Conservation (phyloP, 2,329 filamentous ascomycete species). For the Sclerotiophoma versabilis region DNA sequence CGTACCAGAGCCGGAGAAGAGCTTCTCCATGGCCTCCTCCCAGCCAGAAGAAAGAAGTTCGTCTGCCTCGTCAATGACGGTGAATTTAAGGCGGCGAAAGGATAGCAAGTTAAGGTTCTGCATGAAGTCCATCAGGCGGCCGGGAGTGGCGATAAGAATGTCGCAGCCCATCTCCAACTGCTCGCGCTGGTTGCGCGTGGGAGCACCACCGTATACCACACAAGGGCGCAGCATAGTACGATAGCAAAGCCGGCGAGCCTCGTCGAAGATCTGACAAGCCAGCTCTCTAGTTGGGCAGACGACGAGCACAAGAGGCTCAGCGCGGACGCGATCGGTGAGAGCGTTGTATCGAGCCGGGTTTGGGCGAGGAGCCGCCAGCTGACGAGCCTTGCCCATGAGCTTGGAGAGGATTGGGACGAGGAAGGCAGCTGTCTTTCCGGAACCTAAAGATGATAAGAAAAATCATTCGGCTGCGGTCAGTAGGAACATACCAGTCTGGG, state of each 20-base stretch:
- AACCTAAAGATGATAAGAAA: constrained; percentile 65
- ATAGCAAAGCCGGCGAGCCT: constrained; percentile 91
- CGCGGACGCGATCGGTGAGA: constrained; percentile 63
- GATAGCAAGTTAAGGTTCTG: constrained; percentile 71
- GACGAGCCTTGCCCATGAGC: constrained; percentile 95
- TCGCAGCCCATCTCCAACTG: constrained; percentile 87
- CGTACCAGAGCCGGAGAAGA: constrained; percentile 83
- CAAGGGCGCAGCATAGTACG: constrained; percentile 92
- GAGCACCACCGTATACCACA: constrained; percentile 86
- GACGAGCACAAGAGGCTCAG: constrained; percentile 87
- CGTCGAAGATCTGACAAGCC: constrained; percentile 93
- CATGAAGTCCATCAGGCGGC: constrained; percentile 86
- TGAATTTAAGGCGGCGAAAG: constrained; percentile 72
- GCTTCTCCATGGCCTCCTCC: constrained; percentile 75
- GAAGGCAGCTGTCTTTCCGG: constrained; percentile 94
- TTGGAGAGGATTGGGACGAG: constrained; percentile 87
- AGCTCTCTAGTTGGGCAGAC: constrained; percentile 89
- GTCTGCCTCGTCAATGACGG: constrained; percentile 83
- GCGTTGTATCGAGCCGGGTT: constrained; percentile 65
- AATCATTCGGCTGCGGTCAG: not conserved
- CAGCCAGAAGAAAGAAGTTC: constrained; percentile 86
- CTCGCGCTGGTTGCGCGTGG: constrained; percentile 70
- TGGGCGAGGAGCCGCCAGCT: constrained; percentile 79
- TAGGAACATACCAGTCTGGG: constrained; percentile 80
- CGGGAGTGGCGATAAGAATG: constrained; percentile 85